phyloP scores from a whole-genome alignment of 306 rosid species.

The Gynostemma pentaphyllum region DNA sequence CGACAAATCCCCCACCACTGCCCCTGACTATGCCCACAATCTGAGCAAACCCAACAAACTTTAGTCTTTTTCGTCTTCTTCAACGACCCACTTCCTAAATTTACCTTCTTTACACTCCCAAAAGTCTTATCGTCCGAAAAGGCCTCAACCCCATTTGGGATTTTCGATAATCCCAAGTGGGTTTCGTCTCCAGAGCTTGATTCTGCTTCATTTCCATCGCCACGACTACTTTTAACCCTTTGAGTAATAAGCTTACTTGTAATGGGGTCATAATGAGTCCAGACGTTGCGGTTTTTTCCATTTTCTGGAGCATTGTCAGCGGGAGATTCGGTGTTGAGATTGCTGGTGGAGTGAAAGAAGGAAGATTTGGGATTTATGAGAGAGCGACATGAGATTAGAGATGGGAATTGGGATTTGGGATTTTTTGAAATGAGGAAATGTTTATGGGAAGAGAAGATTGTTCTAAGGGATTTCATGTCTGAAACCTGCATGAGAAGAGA shows the following conservation, averaged over 20 bases:
- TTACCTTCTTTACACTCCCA: slow-evolving; percentile 20
- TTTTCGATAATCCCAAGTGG: slow-evolving; percentile 2
- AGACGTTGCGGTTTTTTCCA: slow-evolving; percentile 5
- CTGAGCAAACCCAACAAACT: slow-evolving; percentile 50
- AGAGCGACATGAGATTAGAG: slow-evolving; percentile 21
- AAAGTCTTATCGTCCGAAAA: not conserved
- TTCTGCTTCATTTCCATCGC: slow-evolving; percentile 7
- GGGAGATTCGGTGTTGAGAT: slow-evolving; percentile 2
- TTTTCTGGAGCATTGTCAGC: not conserved
- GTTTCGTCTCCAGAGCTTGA: slow-evolving; percentile 10
- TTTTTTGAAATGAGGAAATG: slow-evolving; percentile 15
- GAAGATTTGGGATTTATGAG: slow-evolving; percentile 20
- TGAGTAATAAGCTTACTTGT: slow-evolving; percentile 4
- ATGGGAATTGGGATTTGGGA: slow-evolving; percentile 10
- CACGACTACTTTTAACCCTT: slow-evolving; percentile 2
- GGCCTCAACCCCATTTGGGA: not conserved
- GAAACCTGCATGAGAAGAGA: slow-evolving; percentile 15
- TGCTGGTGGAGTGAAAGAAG: slow-evolving; percentile 19
- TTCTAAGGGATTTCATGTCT: slow-evolving; percentile 41
- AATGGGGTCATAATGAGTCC: slow-evolving; percentile 33
- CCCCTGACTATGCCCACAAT: slow-evolving; percentile 49
- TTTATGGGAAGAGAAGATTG: slow-evolving; percentile 28
- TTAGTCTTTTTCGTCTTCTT: slow-evolving; percentile 34
- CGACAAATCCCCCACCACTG: slow-evolving; percentile 82
- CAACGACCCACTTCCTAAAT: slow-evolving; percentile 10